phyloP scores from a whole-genome alignment of 2,329 filamentous ascomycete genomes.

The Rugonectria rugulosa region DNA sequence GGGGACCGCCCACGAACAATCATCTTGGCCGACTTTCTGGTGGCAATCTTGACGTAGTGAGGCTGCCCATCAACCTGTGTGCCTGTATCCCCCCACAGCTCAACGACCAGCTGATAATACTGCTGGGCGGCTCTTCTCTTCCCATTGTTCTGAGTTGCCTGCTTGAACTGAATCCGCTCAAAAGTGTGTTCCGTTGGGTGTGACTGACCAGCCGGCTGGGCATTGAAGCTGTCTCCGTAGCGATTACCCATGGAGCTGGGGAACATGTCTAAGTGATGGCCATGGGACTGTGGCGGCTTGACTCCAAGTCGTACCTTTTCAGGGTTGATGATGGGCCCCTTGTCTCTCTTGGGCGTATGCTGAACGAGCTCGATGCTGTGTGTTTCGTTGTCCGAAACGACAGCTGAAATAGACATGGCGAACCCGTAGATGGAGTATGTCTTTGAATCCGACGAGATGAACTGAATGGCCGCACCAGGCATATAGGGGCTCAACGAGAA shows the following conservation, averaged over 20 bases:
- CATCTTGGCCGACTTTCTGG: constrained; percentile 78
- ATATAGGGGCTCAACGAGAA: constrained; percentile 71
- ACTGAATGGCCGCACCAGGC: constrained; percentile 55
- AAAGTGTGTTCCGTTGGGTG: constrained; percentile 69
- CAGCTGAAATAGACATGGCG: constrained; percentile 84
- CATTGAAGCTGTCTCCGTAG: constrained; percentile 53
- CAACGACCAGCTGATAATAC: constrained; percentile 90
- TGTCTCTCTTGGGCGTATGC: constrained; percentile 91
- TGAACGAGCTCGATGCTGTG: constrained; percentile 87
- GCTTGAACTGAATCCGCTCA: constrained; percentile 93
- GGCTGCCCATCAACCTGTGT: constrained; percentile 48
- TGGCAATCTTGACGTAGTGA: constrained; percentile 74
- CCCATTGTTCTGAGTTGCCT: constrained; percentile 92
- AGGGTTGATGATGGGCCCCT: constrained; percentile 80
- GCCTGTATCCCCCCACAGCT: constrained; percentile 77
- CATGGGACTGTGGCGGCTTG: constrained; percentile 62
- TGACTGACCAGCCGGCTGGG: constrained; percentile 42
- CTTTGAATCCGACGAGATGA: constrained; percentile 58
- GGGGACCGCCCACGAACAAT: constrained; percentile 87
- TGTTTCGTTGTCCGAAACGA: constrained; percentile 77
- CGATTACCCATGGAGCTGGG: constrained; percentile 43
- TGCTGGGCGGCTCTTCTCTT: constrained; percentile 90
- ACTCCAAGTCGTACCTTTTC: constrained; percentile 73
- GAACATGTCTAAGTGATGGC: constrained; percentile 57
- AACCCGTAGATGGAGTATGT: constrained; percentile 72